Percentiles rank a stretch among this genome's conserved stretches.
These are phyloP conservation scores for Chaetomium olivaceum DNA, from an alignment of 2,329 filamentous ascomycete species.

Conservation along the genomic window DNA sequence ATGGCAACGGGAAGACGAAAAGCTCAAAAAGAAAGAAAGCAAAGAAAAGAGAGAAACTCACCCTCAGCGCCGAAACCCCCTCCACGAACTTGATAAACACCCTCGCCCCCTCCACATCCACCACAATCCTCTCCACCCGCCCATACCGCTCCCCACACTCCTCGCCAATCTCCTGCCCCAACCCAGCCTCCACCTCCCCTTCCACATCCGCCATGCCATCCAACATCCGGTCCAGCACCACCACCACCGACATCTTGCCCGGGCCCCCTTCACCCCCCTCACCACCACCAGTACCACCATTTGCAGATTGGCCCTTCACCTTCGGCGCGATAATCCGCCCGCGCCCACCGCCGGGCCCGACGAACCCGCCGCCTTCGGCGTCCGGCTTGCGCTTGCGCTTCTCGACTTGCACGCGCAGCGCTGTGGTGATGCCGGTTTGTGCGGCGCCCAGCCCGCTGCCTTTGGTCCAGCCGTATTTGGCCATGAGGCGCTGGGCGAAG, in stretches of 20 bases:
- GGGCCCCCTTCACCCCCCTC: slow-evolving; percentile 59
- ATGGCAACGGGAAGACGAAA: too few species aligned
- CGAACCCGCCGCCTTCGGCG: slow-evolving; percentile 76
- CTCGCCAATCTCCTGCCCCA: slow-evolving; percentile 94
- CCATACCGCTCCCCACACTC: slow-evolving; percentile 91
- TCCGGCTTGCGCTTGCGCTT: slow-evolving; percentile 80
- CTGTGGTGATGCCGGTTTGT: slow-evolving; percentile 79
- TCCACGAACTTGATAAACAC: slow-evolving; percentile 96
- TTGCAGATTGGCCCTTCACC: slow-evolving; percentile 45
- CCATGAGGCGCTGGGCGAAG: slow-evolving; percentile 85
- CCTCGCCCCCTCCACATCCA: slow-evolving; percentile 63
- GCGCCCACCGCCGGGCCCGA: slow-evolving; percentile 60
- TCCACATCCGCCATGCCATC: slow-evolving; percentile 76
- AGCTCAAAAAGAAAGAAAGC: not conserved
- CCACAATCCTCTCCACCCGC: slow-evolving; percentile 74
- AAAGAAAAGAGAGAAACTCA: slow-evolving; percentile 48
- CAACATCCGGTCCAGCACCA: slow-evolving; percentile 82
- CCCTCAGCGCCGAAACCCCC: slow-evolving; percentile 77
- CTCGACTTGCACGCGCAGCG: slow-evolving; percentile 79
- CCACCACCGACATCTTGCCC: slow-evolving; percentile 75
- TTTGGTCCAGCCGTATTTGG: slow-evolving; percentile 90
- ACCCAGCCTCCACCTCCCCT: slow-evolving; percentile 70
- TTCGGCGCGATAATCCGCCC: slow-evolving; percentile 81
- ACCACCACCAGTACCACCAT: slow-evolving; percentile 28
- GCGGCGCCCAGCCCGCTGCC: slow-evolving; percentile 84